Conservation (phyloP, 1,284 basidiomycete species). For the Ustilago hordei region DNA sequence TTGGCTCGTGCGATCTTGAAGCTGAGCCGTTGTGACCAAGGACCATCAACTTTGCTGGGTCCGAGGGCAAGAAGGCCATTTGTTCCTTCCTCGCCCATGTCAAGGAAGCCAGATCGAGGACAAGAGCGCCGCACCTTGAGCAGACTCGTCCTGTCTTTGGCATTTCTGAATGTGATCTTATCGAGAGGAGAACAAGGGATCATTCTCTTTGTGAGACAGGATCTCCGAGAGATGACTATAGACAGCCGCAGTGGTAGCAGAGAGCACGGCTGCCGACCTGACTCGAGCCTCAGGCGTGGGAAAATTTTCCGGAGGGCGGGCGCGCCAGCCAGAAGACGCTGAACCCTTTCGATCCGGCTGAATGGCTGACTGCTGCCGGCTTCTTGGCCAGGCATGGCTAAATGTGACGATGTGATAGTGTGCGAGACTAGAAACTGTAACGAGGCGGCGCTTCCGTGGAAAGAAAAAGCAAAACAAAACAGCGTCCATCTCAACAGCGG, state of each 20-base stretch:
- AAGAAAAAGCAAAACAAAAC: background rate
- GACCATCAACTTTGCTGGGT: background rate
- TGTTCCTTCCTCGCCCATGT: background rate
- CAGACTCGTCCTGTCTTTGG: background rate
- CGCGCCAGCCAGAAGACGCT: background rate
- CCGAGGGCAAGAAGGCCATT: too few relatives aligned
- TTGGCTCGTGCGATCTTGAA: background rate
- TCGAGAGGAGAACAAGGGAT: background rate
- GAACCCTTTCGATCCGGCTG: background rate
- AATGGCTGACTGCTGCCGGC: background rate
- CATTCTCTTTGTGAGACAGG: background rate
- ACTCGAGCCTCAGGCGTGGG: background rate
- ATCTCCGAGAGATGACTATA: background rate
- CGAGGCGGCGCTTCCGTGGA: conserved; percentile 6
- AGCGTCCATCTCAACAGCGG: background rate
- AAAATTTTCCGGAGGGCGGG: background rate
- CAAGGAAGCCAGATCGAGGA: background rate
- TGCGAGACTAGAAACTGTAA: background rate
- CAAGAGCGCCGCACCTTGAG: background rate
- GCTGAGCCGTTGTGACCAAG: background rate
- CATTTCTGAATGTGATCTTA: background rate
- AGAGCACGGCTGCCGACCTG: background rate
- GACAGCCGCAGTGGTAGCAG: background rate
- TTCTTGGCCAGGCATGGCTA: background rate
- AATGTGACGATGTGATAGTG: background rate